phyloP scores from a whole-genome alignment of 2,329 filamentous ascomycete genomes.

The Cordyceps tenuipes region DNA sequence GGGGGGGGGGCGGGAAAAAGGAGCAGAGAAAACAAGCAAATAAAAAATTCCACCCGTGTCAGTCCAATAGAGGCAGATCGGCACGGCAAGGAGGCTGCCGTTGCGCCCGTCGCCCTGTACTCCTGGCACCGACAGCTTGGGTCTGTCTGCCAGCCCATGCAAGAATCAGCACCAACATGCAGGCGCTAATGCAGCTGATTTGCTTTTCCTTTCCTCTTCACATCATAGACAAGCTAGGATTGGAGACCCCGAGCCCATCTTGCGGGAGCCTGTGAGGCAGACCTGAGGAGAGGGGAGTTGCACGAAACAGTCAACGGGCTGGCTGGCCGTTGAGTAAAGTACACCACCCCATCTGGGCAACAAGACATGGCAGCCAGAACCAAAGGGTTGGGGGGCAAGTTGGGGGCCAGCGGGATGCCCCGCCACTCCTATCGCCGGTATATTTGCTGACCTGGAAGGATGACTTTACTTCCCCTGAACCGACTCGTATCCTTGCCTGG shows the following conservation, averaged over 20 bases:
- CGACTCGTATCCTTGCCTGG: background rate
- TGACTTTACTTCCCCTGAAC: background rate
- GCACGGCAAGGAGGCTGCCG: background rate
- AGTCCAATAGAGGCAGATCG: background rate
- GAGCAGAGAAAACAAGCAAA: background rate
- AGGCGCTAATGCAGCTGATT: slow-evolving; percentile 1
- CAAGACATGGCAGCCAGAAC: slow-evolving; percentile 1
- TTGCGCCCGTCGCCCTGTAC: background rate
- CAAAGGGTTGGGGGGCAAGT: background rate
- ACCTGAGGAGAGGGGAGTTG: background rate
- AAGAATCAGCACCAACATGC: background rate
- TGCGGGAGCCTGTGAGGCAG: background rate
- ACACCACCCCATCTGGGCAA: background rate
- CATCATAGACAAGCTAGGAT: background rate
- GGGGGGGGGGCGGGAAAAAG: background rate
- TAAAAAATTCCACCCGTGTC: background rate
- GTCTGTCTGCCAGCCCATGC: background rate
- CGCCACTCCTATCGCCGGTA: background rate
- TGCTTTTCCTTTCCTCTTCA: background rate
- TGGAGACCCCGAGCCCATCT: slow-evolving; percentile 1
- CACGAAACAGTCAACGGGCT: background rate
- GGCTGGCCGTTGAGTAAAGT: background rate
- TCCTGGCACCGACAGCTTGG: slow-evolving; percentile 7
- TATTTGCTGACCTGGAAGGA: background rate
- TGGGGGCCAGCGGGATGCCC: background rate